Percentiles rank a stretch among this genome's conserved stretches.
Conservation (phyloP, 129 eudicot genomes). For the Tanacetum coccineum region DNA sequence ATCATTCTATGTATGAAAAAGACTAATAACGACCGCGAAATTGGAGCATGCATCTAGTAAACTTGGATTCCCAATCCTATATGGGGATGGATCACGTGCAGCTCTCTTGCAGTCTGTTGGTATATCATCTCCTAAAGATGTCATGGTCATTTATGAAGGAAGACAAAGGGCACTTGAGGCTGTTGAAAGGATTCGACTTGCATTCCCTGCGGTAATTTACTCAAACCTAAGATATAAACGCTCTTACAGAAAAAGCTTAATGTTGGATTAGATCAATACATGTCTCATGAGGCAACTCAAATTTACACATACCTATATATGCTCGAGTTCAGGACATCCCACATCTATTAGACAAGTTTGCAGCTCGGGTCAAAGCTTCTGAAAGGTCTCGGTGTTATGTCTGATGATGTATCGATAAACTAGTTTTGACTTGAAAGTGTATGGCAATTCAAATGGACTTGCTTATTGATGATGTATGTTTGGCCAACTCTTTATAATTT, state of each 20-base stretch:
- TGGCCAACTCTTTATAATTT: no score
- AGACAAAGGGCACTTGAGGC: slow-evolving; percentile 64
- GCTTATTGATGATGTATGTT: no score
- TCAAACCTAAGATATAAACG: not conserved
- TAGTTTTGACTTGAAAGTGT: no score
- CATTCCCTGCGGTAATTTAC: slow-evolving; percentile 70
- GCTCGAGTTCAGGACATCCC: no score
- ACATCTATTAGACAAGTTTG: no score
- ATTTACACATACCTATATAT: slow-evolving; percentile 61
- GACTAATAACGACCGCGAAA: not conserved
- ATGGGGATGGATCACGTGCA: slow-evolving; percentile 97
- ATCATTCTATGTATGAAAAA: not conserved
- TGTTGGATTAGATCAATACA: not conserved
- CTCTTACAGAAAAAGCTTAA: not conserved
- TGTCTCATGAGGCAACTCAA: not conserved
- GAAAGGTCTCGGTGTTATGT: no score
- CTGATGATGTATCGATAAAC: no score
- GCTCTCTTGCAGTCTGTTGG: slow-evolving; percentile 92
- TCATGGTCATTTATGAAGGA: slow-evolving; percentile 83
- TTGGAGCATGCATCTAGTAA: slow-evolving; percentile 59
- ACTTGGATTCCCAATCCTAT: slow-evolving; percentile 85
- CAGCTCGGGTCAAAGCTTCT: no score
- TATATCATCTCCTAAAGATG: slow-evolving; percentile 88
- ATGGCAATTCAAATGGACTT: no score
- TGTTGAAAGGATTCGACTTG: slow-evolving; percentile 87